Conservation (phyloP, 202 grass and related monocot species). For the Carex sylvatica region DNA sequence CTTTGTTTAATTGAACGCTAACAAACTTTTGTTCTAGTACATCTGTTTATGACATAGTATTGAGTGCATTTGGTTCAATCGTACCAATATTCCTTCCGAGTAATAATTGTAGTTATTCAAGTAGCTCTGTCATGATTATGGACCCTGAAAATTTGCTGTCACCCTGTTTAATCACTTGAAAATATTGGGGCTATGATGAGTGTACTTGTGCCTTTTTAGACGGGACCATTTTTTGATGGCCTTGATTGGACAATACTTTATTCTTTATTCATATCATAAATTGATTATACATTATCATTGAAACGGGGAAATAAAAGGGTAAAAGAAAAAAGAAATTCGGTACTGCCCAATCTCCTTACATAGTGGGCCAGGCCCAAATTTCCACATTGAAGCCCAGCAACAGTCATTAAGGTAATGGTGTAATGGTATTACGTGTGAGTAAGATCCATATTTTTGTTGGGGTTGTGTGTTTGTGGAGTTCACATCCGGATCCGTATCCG, state of each 20-base stretch:
- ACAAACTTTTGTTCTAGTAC: conserved; percentile 17
- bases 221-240: conserved; percentile 7
- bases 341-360: background rate
- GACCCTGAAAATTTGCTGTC: background rate
- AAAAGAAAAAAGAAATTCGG: conserved; percentile 2
- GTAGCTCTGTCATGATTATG: conserved; percentile 1
- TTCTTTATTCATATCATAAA: conserved; percentile 7
- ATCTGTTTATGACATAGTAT: background rate
- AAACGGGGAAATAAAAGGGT: conserved; percentile 7
- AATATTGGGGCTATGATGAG: background rate
- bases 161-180: conserved; percentile 14
- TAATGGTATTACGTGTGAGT: background rate
- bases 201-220: conserved; percentile 11
- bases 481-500: background rate
- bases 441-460: too few species aligned
- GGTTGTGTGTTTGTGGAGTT: too few species aligned
- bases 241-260: conserved; percentile 1
- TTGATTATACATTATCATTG: conserved; percentile 9
- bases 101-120: background rate
- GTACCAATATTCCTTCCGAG: conserved; percentile 7
- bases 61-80: conserved; percentile 16
- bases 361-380: conserved; percentile 15
- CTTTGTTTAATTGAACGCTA: background rate
- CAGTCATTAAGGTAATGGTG: background rate
- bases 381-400: background rate